Percentiles rank a stretch among this genome's conserved stretches.
phyloP scores from a whole-genome alignment of 2,329 filamentous ascomycete genomes.

The Claviceps capensis region DNA sequence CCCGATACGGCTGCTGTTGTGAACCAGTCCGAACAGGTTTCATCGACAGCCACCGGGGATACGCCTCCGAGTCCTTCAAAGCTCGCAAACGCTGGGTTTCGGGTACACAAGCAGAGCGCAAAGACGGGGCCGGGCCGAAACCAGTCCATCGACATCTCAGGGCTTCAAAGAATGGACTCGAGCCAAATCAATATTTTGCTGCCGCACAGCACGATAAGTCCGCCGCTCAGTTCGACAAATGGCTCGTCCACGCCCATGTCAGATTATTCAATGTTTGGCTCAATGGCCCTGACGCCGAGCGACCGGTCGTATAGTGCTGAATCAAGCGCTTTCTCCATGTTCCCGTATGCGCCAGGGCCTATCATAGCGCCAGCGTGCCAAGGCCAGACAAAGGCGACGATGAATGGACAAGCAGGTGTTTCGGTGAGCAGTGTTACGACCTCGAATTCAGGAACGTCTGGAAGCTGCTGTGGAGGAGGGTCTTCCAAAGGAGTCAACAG shows the following conservation, averaged over 20 bases:
- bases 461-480: constrained; percentile 13
- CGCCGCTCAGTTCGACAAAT: constrained; percentile 12
- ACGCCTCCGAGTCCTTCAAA: constrained; percentile 20
- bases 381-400: constrained; percentile 7
- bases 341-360: constrained; percentile 17
- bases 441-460: constrained; percentile 2
- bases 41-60: constrained; percentile 8
- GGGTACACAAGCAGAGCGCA: constrained; percentile 30
- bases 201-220: constrained; percentile 15
- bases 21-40: constrained; percentile 13
- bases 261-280: constrained; percentile 14
- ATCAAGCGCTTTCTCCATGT: constrained; percentile 18
- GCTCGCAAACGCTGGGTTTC: constrained; percentile 21
- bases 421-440: constrained; percentile 10
- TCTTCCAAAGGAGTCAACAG: constrained; percentile 2
- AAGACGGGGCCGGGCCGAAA: constrained; percentile 26
- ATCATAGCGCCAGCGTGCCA: constrained; percentile 10
- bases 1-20: constrained; percentile 12
- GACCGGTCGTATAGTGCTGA: constrained; percentile 13
- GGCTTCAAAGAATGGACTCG: constrained; percentile 39
- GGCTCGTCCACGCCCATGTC: constrained; percentile 9
- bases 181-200: constrained; percentile 35
- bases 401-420: constrained; percentile 10
- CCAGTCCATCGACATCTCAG: constrained; percentile 34
- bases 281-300: constrained; percentile 15